A percentile compares a stretch with the other conserved stretches of the same genome.
Conservation (phyloP, 2,329 filamentous ascomycete genomes). For the Verticillium zaregamsianum region DNA sequence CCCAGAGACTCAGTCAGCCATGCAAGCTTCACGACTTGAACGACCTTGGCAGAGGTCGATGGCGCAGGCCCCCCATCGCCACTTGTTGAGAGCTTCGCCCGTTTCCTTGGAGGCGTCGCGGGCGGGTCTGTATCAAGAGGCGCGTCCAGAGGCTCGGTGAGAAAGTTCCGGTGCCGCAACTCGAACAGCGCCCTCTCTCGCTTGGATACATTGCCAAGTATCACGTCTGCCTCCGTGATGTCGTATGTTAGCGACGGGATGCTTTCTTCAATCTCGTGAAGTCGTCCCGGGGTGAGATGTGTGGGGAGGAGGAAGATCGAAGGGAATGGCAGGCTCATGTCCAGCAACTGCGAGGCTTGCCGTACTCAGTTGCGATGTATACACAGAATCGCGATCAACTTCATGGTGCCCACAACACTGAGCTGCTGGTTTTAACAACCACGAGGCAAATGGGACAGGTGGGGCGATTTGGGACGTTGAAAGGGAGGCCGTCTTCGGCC, state of each 20-base stretch:
- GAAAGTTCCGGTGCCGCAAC: constrained; percentile 62
- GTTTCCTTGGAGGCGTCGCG: constrained; percentile 19
- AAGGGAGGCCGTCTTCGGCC: not conserved
- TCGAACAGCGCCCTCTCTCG: constrained; percentile 73
- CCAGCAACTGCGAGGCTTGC: not conserved
- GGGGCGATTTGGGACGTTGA: too few relatives aligned
- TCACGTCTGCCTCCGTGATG: constrained; percentile 64
- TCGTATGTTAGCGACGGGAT: constrained; percentile 67
- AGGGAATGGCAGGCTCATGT: constrained; percentile 37
- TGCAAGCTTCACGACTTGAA: constrained; percentile 53
- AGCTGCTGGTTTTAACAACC: not conserved
- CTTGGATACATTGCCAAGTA: constrained; percentile 69
- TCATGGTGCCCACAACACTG: not conserved
- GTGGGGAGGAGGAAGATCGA: constrained; percentile 70
- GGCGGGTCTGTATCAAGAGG: not conserved
- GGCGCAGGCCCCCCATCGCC: not conserved
- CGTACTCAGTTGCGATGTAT: not conserved
- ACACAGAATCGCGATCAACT: not conserved
- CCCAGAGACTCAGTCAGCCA: constrained; percentile 55
- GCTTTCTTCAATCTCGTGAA: constrained; percentile 60
- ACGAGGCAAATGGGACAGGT: not conserved
- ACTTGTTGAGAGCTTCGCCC: constrained; percentile 32
- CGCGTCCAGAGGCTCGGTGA: constrained; percentile 43
- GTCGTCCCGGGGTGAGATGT: constrained; percentile 60
- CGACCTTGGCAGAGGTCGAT: not conserved